phyloP scores from a whole-genome alignment of 139 green algal genomes.

The Asterochloris erici region DNA sequence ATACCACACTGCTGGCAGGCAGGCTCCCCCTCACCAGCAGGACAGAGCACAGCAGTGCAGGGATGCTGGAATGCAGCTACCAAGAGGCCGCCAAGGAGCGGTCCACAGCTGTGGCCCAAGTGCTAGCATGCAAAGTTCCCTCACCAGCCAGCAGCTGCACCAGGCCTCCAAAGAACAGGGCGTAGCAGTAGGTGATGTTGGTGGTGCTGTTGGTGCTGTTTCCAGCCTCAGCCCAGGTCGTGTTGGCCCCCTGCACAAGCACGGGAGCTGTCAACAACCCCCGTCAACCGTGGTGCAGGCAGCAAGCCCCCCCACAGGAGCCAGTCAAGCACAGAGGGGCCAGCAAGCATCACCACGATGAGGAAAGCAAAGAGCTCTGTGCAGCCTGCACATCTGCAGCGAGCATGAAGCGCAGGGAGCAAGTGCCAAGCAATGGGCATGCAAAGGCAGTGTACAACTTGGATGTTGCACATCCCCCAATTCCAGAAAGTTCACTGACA shows the following conservation, averaged over 20 bases:
- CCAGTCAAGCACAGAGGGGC: too few relatives aligned
- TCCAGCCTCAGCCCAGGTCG: conserved; percentile 22
- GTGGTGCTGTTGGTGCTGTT: not conserved
- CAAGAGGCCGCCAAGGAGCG: not conserved
- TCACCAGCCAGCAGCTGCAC: conserved; percentile 49
- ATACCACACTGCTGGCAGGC: too few relatives aligned
- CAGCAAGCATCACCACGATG: too few relatives aligned
- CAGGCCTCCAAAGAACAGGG: conserved; percentile 59
- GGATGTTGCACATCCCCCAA: not conserved
- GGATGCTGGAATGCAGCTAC: not conserved
- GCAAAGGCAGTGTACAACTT: too few relatives aligned
- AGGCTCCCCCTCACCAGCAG: too few relatives aligned
- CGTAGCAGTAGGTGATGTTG: conserved; percentile 37
- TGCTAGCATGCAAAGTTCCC: not conserved
- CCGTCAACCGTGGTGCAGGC: too few relatives aligned
- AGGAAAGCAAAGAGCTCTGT: too few relatives aligned
- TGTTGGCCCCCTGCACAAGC: conserved; percentile 24
- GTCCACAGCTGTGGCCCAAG: not conserved
- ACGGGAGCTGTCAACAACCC: not conserved
- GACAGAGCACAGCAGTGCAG: not conserved
- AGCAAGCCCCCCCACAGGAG: too few relatives aligned
- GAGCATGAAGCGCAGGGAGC: too few relatives aligned
- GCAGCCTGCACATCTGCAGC: too few relatives aligned
- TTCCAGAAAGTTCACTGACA: not conserved
- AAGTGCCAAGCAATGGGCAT: too few relatives aligned